Evolutionary conservation across 202 grass and related monocot species (phyloP).

Genomic region (Musa balbisiana): DNA sequence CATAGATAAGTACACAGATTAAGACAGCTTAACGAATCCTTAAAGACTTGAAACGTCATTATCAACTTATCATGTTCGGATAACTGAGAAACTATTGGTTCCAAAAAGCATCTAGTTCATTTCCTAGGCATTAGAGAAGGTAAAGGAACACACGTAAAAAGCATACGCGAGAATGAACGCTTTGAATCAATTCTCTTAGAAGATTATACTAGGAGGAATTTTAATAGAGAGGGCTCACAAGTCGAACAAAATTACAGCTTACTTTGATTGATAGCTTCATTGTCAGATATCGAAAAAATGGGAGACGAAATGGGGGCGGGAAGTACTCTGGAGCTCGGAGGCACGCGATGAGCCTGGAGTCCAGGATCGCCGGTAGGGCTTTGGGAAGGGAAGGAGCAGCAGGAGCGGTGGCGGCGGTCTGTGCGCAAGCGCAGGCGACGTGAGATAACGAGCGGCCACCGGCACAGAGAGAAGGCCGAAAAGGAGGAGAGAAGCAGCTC

Average conservation of each 20-base stretch:
- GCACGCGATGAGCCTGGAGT: conserved; percentile 60
- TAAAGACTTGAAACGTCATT: too few relatives aligned
- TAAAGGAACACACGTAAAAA: not conserved
- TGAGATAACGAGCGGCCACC: not conserved
- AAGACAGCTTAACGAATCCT: too few relatives aligned
- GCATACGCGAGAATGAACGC: not conserved
- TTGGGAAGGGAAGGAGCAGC: conserved; percentile 7
- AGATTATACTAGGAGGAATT: not conserved
- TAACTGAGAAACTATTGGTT: not conserved
- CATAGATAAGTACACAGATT: too few relatives aligned
- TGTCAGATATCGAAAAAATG: not conserved
- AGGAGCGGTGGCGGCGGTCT: conserved; percentile 1
- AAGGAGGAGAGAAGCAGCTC: conserved; percentile 24
- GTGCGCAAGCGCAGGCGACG: conserved; percentile 6
- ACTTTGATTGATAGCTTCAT: too few relatives aligned
- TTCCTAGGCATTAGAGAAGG: not conserved
- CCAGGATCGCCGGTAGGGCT: conserved; percentile 41
- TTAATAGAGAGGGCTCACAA: not conserved
- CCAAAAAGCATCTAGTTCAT: not conserved
- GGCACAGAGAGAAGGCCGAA: conserved; percentile 11
- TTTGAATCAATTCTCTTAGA: not conserved
- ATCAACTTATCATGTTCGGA: not conserved
- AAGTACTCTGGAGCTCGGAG: conserved; percentile 72
- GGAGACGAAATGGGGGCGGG: not conserved
- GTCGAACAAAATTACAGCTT: too few relatives aligned